Percentiles rank a stretch among this genome's conserved stretches.
Conservation (phyloP, 805 yeast genomes). For the Myxozyma udenii region DNA sequence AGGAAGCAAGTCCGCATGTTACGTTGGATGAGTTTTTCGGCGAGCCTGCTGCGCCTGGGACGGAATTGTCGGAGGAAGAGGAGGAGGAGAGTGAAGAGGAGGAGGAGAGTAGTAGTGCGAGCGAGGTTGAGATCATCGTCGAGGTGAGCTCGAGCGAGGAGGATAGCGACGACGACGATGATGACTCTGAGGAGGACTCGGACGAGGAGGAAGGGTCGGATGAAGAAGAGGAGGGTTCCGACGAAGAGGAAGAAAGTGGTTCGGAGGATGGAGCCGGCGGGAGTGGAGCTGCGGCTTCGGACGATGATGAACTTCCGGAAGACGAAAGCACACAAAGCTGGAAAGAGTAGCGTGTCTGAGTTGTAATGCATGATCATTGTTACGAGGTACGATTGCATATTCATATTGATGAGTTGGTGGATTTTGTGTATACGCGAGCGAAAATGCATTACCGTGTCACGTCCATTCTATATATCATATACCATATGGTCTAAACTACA, state of each 20-base stretch:
- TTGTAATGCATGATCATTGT: too few relatives aligned
- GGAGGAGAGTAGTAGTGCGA: slow-evolving; percentile 38
- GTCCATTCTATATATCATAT: too few relatives aligned
- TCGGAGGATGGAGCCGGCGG: slow-evolving; percentile 1
- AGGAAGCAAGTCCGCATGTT: slow-evolving; percentile 22
- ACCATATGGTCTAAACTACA: too few relatives aligned
- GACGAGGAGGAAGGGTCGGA: slow-evolving; percentile 16
- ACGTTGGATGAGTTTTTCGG: slow-evolving; percentile 78
- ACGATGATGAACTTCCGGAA: not conserved
- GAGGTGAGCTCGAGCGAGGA: slow-evolving; percentile 35
- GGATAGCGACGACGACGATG: slow-evolving; percentile 34
- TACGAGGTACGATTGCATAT: too few relatives aligned
- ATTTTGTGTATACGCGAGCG: too few relatives aligned
- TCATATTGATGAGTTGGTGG: too few relatives aligned
- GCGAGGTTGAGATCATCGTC: slow-evolving; percentile 36
- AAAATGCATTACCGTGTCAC: too few relatives aligned
- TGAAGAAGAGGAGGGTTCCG: not conserved
- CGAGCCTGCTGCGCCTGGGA: slow-evolving; percentile 38
- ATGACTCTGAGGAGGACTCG: slow-evolving; percentile 8
- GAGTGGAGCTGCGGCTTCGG: not conserved
- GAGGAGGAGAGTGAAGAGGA: slow-evolving; percentile 39
- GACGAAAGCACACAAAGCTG: not conserved
- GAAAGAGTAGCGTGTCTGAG: too few relatives aligned
- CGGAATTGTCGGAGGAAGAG: slow-evolving; percentile 34
- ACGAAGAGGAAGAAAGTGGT: slow-evolving; percentile 4